Evolutionary conservation across 1,284 basidiomycete species (phyloP).

Genomic region (Agaricales sp.): DNA sequence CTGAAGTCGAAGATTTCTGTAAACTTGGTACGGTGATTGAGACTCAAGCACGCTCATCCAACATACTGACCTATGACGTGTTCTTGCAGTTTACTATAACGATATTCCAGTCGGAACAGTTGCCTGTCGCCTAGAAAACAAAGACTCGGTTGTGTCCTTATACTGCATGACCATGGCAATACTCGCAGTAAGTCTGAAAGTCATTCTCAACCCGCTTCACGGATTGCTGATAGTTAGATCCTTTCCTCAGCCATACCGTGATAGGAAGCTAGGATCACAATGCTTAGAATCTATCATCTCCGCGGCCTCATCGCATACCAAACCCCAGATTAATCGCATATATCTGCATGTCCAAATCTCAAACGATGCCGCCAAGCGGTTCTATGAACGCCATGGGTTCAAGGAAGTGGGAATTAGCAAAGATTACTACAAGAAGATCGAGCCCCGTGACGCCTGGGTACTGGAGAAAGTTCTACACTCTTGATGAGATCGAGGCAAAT

Average conservation of each 20-base stretch:
- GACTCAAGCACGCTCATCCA: slow-evolving; percentile 7
- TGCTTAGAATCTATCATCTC: slow-evolving; percentile 53
- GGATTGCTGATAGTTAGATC: slow-evolving; percentile 7
- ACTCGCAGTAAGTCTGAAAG: slow-evolving; percentile 50
- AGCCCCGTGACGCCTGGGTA: slow-evolving; percentile 71
- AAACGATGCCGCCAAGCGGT: slow-evolving; percentile 58
- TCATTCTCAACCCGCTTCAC: slow-evolving; percentile 9
- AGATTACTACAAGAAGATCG: slow-evolving; percentile 77
- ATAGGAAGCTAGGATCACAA: slow-evolving; percentile 58
- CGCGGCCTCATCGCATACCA: slow-evolving; percentile 44
- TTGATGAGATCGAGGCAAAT: slow-evolving; percentile 7
- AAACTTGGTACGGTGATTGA: slow-evolving; percentile 50
- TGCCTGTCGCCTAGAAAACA: slow-evolving; percentile 67
- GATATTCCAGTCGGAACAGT: slow-evolving; percentile 77
- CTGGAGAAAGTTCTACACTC: slow-evolving; percentile 41
- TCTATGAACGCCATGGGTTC: slow-evolving; percentile 76
- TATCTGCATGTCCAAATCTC: slow-evolving; percentile 75
- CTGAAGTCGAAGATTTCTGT: slow-evolving; percentile 71
- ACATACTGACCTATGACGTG: slow-evolving; percentile 4
- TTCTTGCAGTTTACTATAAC: slow-evolving; percentile 65
- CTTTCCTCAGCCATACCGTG: slow-evolving; percentile 61
- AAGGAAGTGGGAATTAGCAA: slow-evolving; percentile 48
- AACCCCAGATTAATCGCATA: slow-evolving; percentile 54
- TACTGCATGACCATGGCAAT: slow-evolving; percentile 83
- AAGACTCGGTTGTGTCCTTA: slow-evolving; percentile 40